Base-by-base conservation (phyloP, 2,329 filamentous ascomycete genomes). In the Aureobasidium sp. region DNA sequence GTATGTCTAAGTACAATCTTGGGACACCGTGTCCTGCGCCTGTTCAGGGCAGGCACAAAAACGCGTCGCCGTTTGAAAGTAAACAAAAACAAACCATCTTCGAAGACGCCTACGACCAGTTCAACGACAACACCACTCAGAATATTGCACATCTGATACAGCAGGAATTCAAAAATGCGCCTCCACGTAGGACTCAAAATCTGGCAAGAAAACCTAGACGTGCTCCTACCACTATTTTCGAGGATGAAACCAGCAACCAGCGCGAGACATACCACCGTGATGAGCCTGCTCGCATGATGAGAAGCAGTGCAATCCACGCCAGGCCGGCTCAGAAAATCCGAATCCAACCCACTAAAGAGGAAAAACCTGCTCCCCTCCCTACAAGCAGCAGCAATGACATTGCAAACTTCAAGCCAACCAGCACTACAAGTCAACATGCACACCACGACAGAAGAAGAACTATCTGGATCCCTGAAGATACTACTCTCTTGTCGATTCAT, bases 381-480 rank as follows among this genome's bases (percentile, higher is more conserved):
- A 22, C 29, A 16, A 35, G 27, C 11, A 44, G 16, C 24, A 39
- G 16, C 11, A 39, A 17, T 12, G 48, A 41, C 17, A 52, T 52
- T 14, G 25, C 38, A 10, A 42, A 54, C 27, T 30, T 38, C 25
- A 40, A 54, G 14, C 30, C 38, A 14, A 35, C 27, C 19, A 35
- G 21, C 32, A 22, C n/a, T 17, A 41, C 44, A 7, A 30, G 12
- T 24, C 47, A 53, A 34, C 22, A 25, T 34, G 11, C 60, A 17
- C 59, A 60, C 47, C 74, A 74, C 59, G 69, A 74, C 16, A 66
- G 74, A 50, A 65, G 74, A 55, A 66, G 72, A 55, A 78, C 74
- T 2, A 77, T 78, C 40, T 78, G 75, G 59, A 68, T 77, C 11
- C 75, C 75, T 2, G 74, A 77, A 25, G 74, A 77, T 54, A 78